These are phyloP conservation scores for Rhododendron ovatum DNA, from an alignment of 148 eudicot species.

Conservation along the genomic window DNA sequence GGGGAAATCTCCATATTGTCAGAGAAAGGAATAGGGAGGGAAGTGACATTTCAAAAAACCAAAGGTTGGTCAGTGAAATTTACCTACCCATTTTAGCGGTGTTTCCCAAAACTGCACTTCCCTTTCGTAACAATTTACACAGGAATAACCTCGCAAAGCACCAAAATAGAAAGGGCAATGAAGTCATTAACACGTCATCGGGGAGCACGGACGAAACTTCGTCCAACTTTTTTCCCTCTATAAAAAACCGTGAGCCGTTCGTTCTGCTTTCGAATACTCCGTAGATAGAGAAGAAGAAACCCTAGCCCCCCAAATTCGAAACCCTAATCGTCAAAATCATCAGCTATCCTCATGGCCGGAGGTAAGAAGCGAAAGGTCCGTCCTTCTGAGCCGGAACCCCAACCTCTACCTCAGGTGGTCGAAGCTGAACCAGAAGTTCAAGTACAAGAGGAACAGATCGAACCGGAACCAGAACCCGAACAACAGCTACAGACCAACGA, in stretches of 20 bases:
- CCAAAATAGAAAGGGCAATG: too few relatives aligned
- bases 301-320: background rate
- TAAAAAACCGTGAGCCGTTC: background rate
- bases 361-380: background rate
- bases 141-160: too few relatives aligned
- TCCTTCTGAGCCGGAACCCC: background rate
- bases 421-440: constrained; percentile 6
- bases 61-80: too few relatives aligned
- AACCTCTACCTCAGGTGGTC: background rate
- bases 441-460: background rate
- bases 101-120: too few relatives aligned
- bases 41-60: too few relatives aligned
- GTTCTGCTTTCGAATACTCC: background rate
- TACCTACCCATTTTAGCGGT: too few relatives aligned
- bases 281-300: background rate
- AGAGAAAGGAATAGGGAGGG: too few relatives aligned
- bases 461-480: background rate
- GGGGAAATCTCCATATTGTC: too few relatives aligned
- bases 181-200: too few relatives aligned
- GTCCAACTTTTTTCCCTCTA: background rate
- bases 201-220: background rate
- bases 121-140: too few relatives aligned
- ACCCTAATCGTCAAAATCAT: background rate
- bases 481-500: background rate
- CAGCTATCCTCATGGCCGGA: background rate